Base-by-base conservation (phyloP, 352 stramenopile species). In the Pythium grandisporangium region DNA sequence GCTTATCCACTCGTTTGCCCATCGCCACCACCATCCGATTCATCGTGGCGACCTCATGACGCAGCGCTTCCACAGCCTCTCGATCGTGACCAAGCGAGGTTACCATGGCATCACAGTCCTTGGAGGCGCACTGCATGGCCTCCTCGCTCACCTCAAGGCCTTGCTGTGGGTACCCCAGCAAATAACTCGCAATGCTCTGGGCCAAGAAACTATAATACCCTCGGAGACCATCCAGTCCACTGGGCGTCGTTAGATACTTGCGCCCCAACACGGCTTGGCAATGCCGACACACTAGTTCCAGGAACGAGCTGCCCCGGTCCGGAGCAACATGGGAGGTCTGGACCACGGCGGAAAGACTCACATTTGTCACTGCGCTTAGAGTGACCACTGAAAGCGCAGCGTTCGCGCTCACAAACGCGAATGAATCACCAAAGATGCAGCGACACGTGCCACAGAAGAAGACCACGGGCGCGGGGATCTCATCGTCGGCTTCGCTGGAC, bases 371-470 rank as follows among this genome's bases (percentile, higher is more conserved):
- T 26, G 68, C 72, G 50, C 64, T 80, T 41, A 93, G 58, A 26
- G 79, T 90, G 24, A 93, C 58, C 3, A 88, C 69, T 53, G 77
- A 59, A 37, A 86, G 57, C 30, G 82, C 59, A 5, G 73, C 63
- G 12, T 73, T 93, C n/a, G 75, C 84, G 38, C 65, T 70, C 45
- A 90, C 66, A 22, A 90, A 87, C 26, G 73, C 64, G 44, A 86
- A 89, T 32, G 76, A 90, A 54, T 93, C 79, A 16, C 76, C 77
- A 20, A 93, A 81, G 43, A 93, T 89, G 22, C 68, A 82, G 23
- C 79, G 66, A 30, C 79, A 93, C 16, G 75, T 90, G 55, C 56
- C 79, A 53, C 79, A 93, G 45, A 90, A 76, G 47, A 93, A 93
- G 17, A 90, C 72, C 24, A 93, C 76, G 6, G 82, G 76, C 14